These are phyloP conservation scores for Zymoseptoria passerinii DNA, from an alignment of 2,329 filamentous ascomycete genomes.

Conservation along the genomic window DNA sequence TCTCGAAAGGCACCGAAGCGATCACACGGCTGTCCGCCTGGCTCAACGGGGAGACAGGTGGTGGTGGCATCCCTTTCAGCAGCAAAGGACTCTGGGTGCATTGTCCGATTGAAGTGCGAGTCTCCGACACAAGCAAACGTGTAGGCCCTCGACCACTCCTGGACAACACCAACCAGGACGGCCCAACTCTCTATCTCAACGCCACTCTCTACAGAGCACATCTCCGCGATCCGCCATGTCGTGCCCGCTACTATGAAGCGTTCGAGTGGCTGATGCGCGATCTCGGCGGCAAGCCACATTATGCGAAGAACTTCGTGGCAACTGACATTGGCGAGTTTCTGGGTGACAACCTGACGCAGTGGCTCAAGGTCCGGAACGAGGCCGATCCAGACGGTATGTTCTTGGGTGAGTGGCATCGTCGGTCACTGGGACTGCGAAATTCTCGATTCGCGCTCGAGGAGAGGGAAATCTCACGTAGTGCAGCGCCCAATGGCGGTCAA, in stretches of 20 bases:
- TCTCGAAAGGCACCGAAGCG: slow-evolving; percentile 78
- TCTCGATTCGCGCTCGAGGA: slow-evolving; percentile 35
- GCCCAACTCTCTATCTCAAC: slow-evolving; percentile 78
- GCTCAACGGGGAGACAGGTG: slow-evolving; percentile 66
- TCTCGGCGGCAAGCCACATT: slow-evolving; percentile 73
- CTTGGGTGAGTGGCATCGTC: slow-evolving; percentile 79
- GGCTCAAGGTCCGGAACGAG: slow-evolving; percentile 58
- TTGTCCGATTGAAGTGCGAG: slow-evolving; percentile 85
- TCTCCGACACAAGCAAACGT: slow-evolving; percentile 57
- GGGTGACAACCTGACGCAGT: slow-evolving; percentile 56
- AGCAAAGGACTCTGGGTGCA: slow-evolving; percentile 74
- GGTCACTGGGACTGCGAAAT: slow-evolving; percentile 47
- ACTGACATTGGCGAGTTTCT: slow-evolving; percentile 59
- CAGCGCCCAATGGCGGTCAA: slow-evolving; percentile 37
- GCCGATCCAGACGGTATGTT: slow-evolving; percentile 80
- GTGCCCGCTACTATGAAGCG: slow-evolving; percentile 71
- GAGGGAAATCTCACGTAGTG: slow-evolving; percentile 29
- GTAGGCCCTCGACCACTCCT: slow-evolving; percentile 52
- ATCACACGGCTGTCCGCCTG: slow-evolving; percentile 75
- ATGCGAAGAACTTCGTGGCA: slow-evolving; percentile 81
- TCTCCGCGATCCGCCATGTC: slow-evolving; percentile 65
- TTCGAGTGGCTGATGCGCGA: slow-evolving; percentile 90
- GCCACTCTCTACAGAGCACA: slow-evolving; percentile 84
- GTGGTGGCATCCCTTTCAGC: slow-evolving; percentile 68
- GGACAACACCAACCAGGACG: slow-evolving; percentile 60